These are phyloP conservation scores for Ogataea haglerorum DNA, from an alignment of 805 yeast species.

Conservation along the genomic window DNA sequence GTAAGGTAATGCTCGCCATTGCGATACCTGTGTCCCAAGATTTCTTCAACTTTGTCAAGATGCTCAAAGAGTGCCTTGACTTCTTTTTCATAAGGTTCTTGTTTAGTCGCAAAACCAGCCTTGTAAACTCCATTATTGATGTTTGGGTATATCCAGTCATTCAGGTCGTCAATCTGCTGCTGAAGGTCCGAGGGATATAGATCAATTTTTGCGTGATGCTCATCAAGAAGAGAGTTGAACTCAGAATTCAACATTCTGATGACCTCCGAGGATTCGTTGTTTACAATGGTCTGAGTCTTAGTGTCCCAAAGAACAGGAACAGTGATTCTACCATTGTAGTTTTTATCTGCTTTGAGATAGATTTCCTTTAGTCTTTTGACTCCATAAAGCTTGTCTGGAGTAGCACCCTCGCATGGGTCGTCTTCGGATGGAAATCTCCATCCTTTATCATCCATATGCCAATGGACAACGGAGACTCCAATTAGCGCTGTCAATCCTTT, in stretches of 20 bases:
- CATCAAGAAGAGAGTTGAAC: conserved; percentile 56
- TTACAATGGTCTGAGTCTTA: conserved; percentile 77
- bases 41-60: conserved; percentile 65
- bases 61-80: conserved; percentile 60
- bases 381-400: conserved; percentile 60
- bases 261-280: conserved; percentile 87
- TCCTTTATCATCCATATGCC: conserved; percentile 84
- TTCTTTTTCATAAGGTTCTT: conserved; percentile 74
- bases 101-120: conserved; percentile 82
- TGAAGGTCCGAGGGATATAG: conserved; percentile 58
- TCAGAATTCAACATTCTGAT: conserved; percentile 78
- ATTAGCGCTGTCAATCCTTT: conserved; percentile 69
- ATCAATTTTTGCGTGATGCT: conserved; percentile 48
- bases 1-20: conserved; percentile 41
- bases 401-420: conserved; percentile 44
- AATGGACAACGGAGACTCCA: conserved; percentile 77
- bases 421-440: conserved; percentile 70
- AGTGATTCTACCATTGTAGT: conserved; percentile 79
- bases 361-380: conserved; percentile 61
- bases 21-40: conserved; percentile 46
- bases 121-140: conserved; percentile 94
- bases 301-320: conserved; percentile 95
- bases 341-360: conserved; percentile 71
- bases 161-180: conserved; percentile 66
- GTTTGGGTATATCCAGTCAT: conserved; percentile 77